Percentiles rank a stretch among this genome's conserved stretches.
Conservation (phyloP, 352 stramenopile species). For the Globisporangium solare region DNA sequence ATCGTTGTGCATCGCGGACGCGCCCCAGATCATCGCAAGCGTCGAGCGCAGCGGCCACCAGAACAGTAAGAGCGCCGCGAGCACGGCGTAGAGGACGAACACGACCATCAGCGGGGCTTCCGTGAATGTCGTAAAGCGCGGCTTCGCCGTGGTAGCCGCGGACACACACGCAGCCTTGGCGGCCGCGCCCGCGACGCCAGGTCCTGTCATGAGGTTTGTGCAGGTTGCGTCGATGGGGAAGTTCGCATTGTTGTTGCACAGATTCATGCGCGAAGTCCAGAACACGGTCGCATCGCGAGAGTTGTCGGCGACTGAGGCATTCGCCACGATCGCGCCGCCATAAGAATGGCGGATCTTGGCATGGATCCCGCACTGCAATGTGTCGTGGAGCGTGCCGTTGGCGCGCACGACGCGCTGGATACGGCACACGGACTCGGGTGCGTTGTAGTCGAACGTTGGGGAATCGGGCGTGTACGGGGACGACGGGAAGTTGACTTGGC, state of each 20-base stretch:
- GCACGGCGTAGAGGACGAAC: constrained; percentile 12
- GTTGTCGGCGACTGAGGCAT: constrained; percentile 3
- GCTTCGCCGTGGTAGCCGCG: not conserved
- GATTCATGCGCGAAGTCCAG: constrained; percentile 34
- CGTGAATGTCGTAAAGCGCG: constrained; percentile 11
- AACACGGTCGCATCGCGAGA: constrained; percentile 25
- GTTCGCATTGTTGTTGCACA: constrained; percentile 44
- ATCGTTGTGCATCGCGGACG: constrained; percentile 2
- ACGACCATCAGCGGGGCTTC: constrained; percentile 13
- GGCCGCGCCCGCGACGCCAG: constrained; percentile 1
- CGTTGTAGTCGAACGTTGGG: constrained; percentile 10
- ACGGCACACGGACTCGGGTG: constrained; percentile 12
- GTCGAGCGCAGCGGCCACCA: constrained; percentile 13
- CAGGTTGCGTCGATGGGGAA: constrained; percentile 40
- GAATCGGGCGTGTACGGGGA: constrained; percentile 17
- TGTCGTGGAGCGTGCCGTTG: constrained; percentile 6
- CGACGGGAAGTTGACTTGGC: constrained; percentile 26
- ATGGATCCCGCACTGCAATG: constrained; percentile 13
- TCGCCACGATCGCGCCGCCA: constrained; percentile 8
- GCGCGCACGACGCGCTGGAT: constrained; percentile 8
- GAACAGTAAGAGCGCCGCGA: constrained; percentile 7
- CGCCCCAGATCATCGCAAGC: constrained; percentile 9
- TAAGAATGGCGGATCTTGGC: constrained; percentile 7
- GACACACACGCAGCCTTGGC: constrained; percentile 11
- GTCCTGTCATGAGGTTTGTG: constrained; percentile 16